Evolutionary conservation across 257 asterid genomes (phyloP), one percentile per base, ranked within the genome.

Genomic region (Avicennia marina): DNA sequence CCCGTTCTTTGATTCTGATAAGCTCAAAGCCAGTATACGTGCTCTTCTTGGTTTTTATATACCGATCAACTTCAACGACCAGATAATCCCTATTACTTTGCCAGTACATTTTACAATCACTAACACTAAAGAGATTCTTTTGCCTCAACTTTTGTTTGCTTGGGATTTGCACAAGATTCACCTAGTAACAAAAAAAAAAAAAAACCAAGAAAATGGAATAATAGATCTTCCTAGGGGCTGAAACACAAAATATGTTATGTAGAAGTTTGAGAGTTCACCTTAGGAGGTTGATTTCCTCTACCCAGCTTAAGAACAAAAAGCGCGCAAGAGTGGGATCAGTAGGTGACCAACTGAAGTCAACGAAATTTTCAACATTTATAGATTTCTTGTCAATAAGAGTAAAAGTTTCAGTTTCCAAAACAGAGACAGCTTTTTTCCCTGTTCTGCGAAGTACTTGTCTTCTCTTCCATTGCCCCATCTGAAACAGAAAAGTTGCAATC

Each of bases 71-170:
- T 67, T 81, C 87, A 38, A 87, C 98, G 31, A 96, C 98, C 31
- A 90, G 95, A 65, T 90, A 90, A 21, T 90, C 98, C 26, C 96
- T 96, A 62, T 82, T 90, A 69, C 96, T 90, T 75, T 90, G 98
- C 98, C 98, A 90, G 75, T 87, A 90, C 94, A 90, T 79, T 79
- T 90, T 88, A 71, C 98, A 90, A 60, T 90, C 95, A 64, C 96
- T 87, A 19, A 90, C 98, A 52, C 89, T 85, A 70, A 90, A 90
- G 51, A 90, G 94, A 72, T 90, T 90, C 82, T 90, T 90, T 72
- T 87, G 98, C 71, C 98, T 81, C 78, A 85, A 56, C 77, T 87
- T 96, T 67, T 78, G 87, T 75, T 93, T 89, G 85, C 90, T 64
- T 11, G 97, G 97, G 64, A 93, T 77, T 86, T 93, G 94, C 53